Evolutionary conservation across 371 early-diverging fungal species (phyloP), one percentile per base, ranked within the genome.

Genomic region (Mucor circinelloides): DNA sequence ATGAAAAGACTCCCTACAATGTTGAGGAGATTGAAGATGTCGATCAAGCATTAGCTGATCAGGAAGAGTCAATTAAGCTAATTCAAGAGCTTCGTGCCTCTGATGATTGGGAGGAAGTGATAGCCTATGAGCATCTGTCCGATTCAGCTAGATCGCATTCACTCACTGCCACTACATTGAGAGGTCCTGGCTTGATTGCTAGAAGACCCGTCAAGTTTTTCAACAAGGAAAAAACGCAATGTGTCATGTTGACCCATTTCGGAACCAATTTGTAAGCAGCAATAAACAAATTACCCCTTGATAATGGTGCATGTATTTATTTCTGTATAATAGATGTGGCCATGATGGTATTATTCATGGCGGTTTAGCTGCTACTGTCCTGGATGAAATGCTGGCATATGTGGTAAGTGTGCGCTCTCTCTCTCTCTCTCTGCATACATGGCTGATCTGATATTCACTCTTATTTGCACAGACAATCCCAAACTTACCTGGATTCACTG

Each of bases 341-440:
- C 92, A 92, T 73, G 87, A 89, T 36, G 84, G 86, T 30, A 88
- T 93, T 68, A 85, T 92, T 25, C 94, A 93, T 66, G 93, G 93
- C 13, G 94, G 94, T 25, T 73, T 92, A 25, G 81, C 88, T 67
- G 91, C 88, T 1, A 91, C 91, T 8, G 61, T 93, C 32, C 75
- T 93, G 44, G 94, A 93, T 76, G 92, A 90, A 68, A 73, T 72
- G 25, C 68, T 85, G n/a, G 85, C 83, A 13, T 79, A 80, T 75
- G 82, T 86, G 38, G 87, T 86, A 86, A 75, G 85, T 30, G 28
- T 48, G 30, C 40, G 17, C 17, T n/a, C n/a, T n/a, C n/a, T n/a
- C n/a, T n/a, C n/a, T n/a, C n/a, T n/a, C n/a, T n/a, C n/a, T n/a
- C n/a, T n/a, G n/a, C 40, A 9, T 40, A 3, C 40, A 15, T 40